Evolutionary conservation across 331 rosid genomes (phyloP).

Genomic region (Acacia pycnantha): DNA sequence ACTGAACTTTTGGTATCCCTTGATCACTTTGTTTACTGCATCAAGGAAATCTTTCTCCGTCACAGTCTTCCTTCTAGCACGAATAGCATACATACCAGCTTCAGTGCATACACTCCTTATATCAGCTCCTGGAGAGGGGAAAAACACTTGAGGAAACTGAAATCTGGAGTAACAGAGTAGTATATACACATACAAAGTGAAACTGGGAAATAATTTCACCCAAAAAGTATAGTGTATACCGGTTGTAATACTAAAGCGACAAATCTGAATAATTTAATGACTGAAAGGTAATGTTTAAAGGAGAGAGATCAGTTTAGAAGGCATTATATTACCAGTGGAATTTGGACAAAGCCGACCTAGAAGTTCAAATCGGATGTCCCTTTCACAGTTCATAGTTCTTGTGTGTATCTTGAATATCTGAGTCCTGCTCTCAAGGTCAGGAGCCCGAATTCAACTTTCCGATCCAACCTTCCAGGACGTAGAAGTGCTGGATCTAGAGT

Average conservation of each 20-base stretch:
- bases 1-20: constrained; percentile 92
- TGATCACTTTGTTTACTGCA: constrained; percentile 88
- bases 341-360: constrained; percentile 89
- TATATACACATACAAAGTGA: neutral
- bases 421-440: constrained; percentile 83
- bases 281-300: neutral
- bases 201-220: neutral
- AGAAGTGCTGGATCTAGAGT: constrained; percentile 86
- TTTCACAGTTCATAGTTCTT: constrained; percentile 84
- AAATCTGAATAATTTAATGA: neutral
- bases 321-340: constrained; percentile 62
- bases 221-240: constrained; percentile 1
- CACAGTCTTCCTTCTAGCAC: constrained; percentile 87
- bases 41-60: constrained; percentile 91
- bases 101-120: constrained; percentile 90
- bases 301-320: constrained; percentile 1
- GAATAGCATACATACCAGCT: constrained; percentile 94
- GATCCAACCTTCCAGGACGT: constrained; percentile 87
- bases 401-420: constrained; percentile 89
- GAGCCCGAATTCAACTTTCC: constrained; percentile 89
- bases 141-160: constrained; percentile 23
- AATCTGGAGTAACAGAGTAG: neutral
- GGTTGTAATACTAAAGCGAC: neutral
- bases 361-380: constrained; percentile 84
- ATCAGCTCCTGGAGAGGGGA: constrained; percentile 60